Evolutionary conservation across 2,329 filamentous ascomycete genomes (phyloP), one percentile per base, ranked within the genome.

Genomic region (Ophiocordyceps unilateralis): DNA sequence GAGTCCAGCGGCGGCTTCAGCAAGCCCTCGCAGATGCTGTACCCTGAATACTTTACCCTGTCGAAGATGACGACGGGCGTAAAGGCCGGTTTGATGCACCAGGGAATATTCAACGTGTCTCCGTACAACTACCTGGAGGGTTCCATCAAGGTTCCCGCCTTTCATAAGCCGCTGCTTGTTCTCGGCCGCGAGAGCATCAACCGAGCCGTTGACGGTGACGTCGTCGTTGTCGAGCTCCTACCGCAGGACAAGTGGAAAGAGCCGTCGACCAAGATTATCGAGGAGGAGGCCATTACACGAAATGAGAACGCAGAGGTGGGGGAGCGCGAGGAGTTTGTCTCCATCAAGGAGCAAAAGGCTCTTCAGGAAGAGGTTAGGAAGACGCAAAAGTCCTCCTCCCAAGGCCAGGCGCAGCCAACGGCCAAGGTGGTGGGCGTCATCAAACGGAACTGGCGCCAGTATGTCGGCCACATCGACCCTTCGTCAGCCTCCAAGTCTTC

Each of bases 121-220:
- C 85, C 86, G 1, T 98, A 96, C 69, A 98, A 98, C 65, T 98
- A 96, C 53, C 70, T 98, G 11, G 91, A 98, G 60, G 91, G 86
- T 2, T 87, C 86, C 1, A 83, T 96, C 48, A 81, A 89, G 53
- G 87, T 93, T 1, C 78, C 88, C 1, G 78, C 88, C 5, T 98
- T 98, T 54, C 81, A 91, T 46, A 93, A 91, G 54, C 74, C 87
- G 1, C 73, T 98, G 24, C 70, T 98, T 15, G 74, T 98, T 40
- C 71, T 96, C 15, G 91, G 91, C 12, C 76, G 91, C 47, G 91
- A 98, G 55, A 95, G 93, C 61, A 95, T 93, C 67, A 98, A 96
- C 62, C 76, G 91, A 50, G 79, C 89, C 21, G 80, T 98, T 19
- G 85, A 91, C 46, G 89, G 89, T 20, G 91, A 98, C 61, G 67